Conservation (phyloP, 805 yeast genomes). For the Jamesozyma hellenica region DNA sequence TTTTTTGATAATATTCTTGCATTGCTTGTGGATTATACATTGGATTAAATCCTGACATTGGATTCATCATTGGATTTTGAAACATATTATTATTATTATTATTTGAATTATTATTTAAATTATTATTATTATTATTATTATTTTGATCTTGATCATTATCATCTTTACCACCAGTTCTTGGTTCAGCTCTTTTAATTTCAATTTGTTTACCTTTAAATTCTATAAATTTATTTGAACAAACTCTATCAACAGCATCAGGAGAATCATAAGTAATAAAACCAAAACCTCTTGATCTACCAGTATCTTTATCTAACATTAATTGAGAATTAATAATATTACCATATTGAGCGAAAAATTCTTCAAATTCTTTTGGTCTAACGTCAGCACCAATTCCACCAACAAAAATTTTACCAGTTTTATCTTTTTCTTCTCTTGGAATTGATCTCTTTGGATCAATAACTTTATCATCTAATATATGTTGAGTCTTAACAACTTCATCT, state of each 20-base stretch:
- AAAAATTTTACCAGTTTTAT: constrained; percentile 89
- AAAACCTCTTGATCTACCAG: constrained; percentile 94
- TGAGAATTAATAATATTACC: constrained; percentile 93
- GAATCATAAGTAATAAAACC: constrained; percentile 94
- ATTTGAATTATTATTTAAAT: constrained; percentile 7
- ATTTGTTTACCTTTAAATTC: constrained; percentile 77
- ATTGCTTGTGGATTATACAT: constrained; percentile 43
- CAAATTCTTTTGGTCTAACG: constrained; percentile 85
- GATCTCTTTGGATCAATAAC: constrained; percentile 96
- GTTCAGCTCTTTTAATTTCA: constrained; percentile 80
- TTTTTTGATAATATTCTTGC: constrained; percentile 54
- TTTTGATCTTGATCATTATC: constrained; percentile 4
- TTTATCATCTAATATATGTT: constrained; percentile 88
- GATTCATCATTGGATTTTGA: constrained; percentile 26
- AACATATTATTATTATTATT: constrained; percentile 21
- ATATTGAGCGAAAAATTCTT: constrained; percentile 73
- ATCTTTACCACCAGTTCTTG: constrained; percentile 55
- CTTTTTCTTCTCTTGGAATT: constrained; percentile 94
- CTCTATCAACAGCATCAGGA: constrained; percentile 87
- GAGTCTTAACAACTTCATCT: constrained; percentile 74
- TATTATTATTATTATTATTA: constrained; percentile 11
- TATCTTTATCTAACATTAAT: constrained; percentile 93
- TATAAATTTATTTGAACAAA: constrained; percentile 70
- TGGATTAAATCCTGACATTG: constrained; percentile 24
- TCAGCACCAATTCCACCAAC: constrained; percentile 96